Percentiles rank a stretch among this genome's conserved stretches.
Evolutionary conservation across 2,329 filamentous ascomycete genomes (phyloP).

Genomic region (Botryosphaeria agaves): DNA sequence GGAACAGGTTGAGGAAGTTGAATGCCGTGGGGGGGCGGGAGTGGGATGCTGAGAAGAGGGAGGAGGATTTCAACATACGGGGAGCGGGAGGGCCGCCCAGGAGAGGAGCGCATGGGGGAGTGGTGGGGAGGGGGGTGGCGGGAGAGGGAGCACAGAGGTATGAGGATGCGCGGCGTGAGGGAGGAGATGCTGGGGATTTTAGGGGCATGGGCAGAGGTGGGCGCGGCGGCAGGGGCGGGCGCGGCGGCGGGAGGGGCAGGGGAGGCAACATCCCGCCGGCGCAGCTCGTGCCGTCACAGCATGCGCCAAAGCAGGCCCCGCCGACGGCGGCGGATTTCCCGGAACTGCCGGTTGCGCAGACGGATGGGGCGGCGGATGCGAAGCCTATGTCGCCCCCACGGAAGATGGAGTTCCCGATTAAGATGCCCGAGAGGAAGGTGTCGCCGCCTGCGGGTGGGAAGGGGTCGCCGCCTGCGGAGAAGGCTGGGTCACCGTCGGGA

Average conservation of each 20-base stretch:
- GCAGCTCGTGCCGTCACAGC: conserved; percentile 1
- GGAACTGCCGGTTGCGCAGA: conserved; percentile 17
- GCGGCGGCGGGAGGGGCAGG: conserved; percentile 16
- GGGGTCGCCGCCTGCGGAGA: not conserved
- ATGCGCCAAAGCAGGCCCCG: conserved; percentile 9
- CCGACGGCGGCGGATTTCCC: conserved; percentile 28
- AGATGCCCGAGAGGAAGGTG: conserved; percentile 5
- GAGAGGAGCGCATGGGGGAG: conserved; percentile 34
- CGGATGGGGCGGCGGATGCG: not conserved
- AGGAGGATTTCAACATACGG: conserved; percentile 29
- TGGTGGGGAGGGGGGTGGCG: conserved; percentile 15
- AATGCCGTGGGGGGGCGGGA: conserved; percentile 40
- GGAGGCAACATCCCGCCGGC: conserved; percentile 7
- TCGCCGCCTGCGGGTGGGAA: not conserved
- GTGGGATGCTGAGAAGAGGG: conserved; percentile 44
- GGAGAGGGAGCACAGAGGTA: conserved; percentile 8
- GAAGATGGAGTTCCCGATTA: conserved; percentile 8
- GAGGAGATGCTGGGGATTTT: conserved; percentile 11
- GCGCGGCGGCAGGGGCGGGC: conserved; percentile 11
- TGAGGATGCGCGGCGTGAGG: conserved; percentile 9
- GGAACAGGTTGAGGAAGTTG: conserved; percentile 40
- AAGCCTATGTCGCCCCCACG: conserved; percentile 5
- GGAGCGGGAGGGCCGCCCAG: conserved; percentile 26
- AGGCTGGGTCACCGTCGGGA: not conserved
- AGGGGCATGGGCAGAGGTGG: conserved; percentile 5